Percentiles rank a stretch among this genome's conserved stretches.
These are phyloP conservation scores for Auxenochlorella protothecoides DNA, from an alignment of 139 green algal genomes.

Conservation along the genomic window DNA sequence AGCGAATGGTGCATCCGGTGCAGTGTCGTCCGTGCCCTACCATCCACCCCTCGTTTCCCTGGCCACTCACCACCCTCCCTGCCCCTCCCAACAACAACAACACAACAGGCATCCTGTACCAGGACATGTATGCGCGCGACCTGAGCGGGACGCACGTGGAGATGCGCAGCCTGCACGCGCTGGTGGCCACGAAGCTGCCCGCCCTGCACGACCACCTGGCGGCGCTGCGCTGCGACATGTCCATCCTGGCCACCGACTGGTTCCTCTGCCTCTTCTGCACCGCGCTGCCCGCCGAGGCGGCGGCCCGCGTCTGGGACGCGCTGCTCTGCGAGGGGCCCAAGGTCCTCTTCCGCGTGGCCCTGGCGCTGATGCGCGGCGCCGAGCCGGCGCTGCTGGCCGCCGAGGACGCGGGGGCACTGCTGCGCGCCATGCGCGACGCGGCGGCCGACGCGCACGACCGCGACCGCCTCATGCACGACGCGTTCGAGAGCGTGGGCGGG, in stretches of 20 bases:
- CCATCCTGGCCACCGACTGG: slow-evolving; percentile 76
- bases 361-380: slow-evolving; percentile 66
- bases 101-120: slow-evolving; percentile 37
- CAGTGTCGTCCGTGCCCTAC: too few relatives aligned
- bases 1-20: too few relatives aligned
- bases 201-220: slow-evolving; percentile 41
- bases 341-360: slow-evolving; percentile 66
- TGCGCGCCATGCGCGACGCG: slow-evolving; percentile 36
- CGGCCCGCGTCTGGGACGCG: slow-evolving; percentile 51
- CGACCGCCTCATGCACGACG: slow-evolving; percentile 56
- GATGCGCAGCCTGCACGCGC: slow-evolving; percentile 48
- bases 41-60: too few relatives aligned
- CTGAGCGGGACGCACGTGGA: slow-evolving; percentile 70
- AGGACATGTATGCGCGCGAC: slow-evolving; percentile 52
- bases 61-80: too few relatives aligned
- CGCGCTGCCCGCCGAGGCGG: slow-evolving; percentile 43
- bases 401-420: slow-evolving; percentile 53
- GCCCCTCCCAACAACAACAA: too few relatives aligned
- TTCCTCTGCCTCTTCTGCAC: slow-evolving; percentile 72
- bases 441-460: slow-evolving; percentile 43
- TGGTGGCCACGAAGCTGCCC: slow-evolving; percentile 52
- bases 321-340: slow-evolving; percentile 64
- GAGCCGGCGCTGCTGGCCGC: slow-evolving; percentile 44
- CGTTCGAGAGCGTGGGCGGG: slow-evolving; percentile 55
- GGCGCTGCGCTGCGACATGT: slow-evolving; percentile 51